Evolutionary conservation across 345 rosid species (phyloP), one percentile per base, ranked within the genome.

Genomic region (Odontarrhena argentea): DNA sequence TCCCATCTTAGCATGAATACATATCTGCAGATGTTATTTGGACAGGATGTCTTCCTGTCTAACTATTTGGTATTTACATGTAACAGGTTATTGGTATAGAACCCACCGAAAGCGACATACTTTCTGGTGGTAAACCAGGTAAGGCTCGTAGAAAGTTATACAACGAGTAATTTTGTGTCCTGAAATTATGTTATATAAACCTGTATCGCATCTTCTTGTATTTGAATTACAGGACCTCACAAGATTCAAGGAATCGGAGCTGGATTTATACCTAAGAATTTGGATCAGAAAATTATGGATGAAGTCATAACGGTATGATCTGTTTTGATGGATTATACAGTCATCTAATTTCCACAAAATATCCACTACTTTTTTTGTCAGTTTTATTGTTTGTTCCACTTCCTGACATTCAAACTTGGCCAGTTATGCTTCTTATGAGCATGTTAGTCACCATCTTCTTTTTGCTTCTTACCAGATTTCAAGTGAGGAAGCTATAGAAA

Each of bases 211-310:
- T 42, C 13, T 28, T 24, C 49, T 46, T 56, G 54, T 38, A 40
- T 67, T 55, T 51, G 76, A 72, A 38, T 73, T 18, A 51, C 76
- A 93, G 98, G 98, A 67, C 98, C 97, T 73, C 98, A 93, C 87
- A 89, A 93, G 82, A 93, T 93, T 85, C 97, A 93, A 81, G 98
- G 98, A 66, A 93, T 93, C 58, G 98, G 98, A 78, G 98, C 98
- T 52, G 98, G 98, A 65, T 93, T 93, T 78, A 80, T 93, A 45
- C 98, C 98, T 47, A 74, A 81, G 76, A 89, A 89, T 76, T 76
- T 89, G 81, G 89, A 93, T 78, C 83, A 69, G 69, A 71, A 70
- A 67, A 63, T 87, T 63, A 67, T 93, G 67, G 96, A 93, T 83
- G 98, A 93, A 89, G 81, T 93, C 72, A 79, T 93, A 54, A 78